phyloP scores from a whole-genome alignment of 2,329 filamentous ascomycete genomes.

The Conoideocrella luteorostrata region DNA sequence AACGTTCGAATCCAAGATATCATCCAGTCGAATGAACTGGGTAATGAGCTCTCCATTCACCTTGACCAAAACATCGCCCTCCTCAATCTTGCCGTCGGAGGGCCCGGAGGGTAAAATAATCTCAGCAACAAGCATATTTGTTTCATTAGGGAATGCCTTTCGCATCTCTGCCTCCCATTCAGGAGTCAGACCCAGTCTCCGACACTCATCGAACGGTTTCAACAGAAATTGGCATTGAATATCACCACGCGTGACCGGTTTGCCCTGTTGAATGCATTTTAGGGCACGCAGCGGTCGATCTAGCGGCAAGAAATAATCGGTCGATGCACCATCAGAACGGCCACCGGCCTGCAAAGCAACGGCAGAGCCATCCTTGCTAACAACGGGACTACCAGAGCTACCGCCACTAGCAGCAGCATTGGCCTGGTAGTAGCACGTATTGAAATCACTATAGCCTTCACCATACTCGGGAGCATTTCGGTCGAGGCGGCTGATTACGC shows the following conservation, averaged over 20 bases:
- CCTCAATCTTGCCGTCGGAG: conserved; percentile 78
- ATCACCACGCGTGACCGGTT: conserved; percentile 80
- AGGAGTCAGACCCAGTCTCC: conserved; percentile 75
- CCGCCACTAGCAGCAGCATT: conserved; percentile 94
- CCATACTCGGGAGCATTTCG: conserved; percentile 97
- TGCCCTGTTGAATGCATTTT: conserved; percentile 71
- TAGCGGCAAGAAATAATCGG: conserved; percentile 93
- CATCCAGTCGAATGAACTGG: conserved; percentile 86
- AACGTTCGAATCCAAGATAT: conserved; percentile 84
- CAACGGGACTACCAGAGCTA: conserved; percentile 95
- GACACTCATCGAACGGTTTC: conserved; percentile 96
- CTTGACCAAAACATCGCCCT: conserved; percentile 89
- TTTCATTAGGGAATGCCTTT: conserved; percentile 81
- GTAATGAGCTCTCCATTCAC: conserved; percentile 91
- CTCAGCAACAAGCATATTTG: conserved; percentile 94
- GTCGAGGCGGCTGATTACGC: conserved; percentile 92
- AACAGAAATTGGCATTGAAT: conserved; percentile 97
- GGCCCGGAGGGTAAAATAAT: conserved; percentile 89
- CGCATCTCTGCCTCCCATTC: conserved; percentile 84
- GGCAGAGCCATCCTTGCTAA: conserved; percentile 88
- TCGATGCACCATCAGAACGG: conserved; percentile 87
- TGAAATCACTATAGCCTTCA: conserved; percentile 98
- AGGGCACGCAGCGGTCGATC: conserved; percentile 85
- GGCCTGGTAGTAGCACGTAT: conserved; percentile 91
- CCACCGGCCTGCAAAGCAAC: conserved; percentile 93